Percentiles rank a stretch among this genome's conserved stretches.
Conservation (phyloP, 1,284 basidiomycete species). For the Cutaneotrichosporon cavernicola region DNA sequence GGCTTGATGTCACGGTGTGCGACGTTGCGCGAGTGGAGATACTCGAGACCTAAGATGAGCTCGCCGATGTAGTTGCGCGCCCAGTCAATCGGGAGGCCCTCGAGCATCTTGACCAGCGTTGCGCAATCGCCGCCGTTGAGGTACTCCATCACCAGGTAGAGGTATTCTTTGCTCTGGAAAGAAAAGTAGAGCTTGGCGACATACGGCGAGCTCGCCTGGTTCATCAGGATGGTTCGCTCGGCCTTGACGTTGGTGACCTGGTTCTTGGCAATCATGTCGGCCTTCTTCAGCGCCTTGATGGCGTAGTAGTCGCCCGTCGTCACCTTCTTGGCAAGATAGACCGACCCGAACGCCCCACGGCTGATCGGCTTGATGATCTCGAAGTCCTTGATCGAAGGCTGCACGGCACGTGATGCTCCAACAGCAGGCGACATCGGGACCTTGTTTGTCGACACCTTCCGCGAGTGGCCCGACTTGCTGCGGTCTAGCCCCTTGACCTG, state of each 20-base stretch:
- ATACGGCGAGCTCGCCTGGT: conserved; percentile 98
- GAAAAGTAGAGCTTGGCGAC: conserved; percentile 98
- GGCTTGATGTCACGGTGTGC: conserved; percentile 99
- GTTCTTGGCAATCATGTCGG: conserved; percentile 99
- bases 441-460: conserved; percentile 15
- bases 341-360: conserved; percentile 97
- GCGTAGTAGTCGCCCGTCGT: conserved; percentile 98
- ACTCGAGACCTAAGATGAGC: conserved; percentile 90
- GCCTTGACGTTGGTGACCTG: conserved; percentile 99
- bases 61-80: conserved; percentile 94
- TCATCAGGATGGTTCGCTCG: conserved; percentile 99
- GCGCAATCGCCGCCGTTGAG: conserved; percentile 96
- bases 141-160: conserved; percentile 99
- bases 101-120: conserved; percentile 92
- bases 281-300: conserved; percentile 98
- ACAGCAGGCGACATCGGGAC: conserved; percentile 71
- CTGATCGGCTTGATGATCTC: conserved; percentile 99
- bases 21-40: conserved; percentile 87
- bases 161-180: conserved; percentile 93
- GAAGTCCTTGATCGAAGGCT: conserved; percentile 97
- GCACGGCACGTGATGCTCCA: conserved; percentile 66
- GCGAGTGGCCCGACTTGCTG: neutral
- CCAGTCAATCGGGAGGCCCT: conserved; percentile 92
- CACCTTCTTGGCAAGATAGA: conserved; percentile 97
- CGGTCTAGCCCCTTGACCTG: neutral